Percentiles rank a stretch among this genome's conserved stretches.
Conservation (phyloP, 2,329 filamentous ascomycete species). For the Didymella segeticola region DNA sequence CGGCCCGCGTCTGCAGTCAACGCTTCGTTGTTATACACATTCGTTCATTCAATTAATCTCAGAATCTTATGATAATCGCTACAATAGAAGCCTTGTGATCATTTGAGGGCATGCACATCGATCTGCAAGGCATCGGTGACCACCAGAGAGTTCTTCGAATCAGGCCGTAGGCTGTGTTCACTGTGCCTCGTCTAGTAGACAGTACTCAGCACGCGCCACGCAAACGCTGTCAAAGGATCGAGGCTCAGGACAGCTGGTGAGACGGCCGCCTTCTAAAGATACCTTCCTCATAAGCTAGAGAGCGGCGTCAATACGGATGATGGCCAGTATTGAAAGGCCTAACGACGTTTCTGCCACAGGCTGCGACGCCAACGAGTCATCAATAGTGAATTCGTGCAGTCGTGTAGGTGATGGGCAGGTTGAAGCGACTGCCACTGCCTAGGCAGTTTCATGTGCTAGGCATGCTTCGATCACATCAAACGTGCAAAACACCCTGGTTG, state of each 20-base stretch:
- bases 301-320: constrained; percentile 2
- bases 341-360: constrained; percentile 14
- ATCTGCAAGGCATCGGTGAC: background rate
- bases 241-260: constrained; percentile 14
- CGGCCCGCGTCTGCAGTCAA: constrained; percentile 15
- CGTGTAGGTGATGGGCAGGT: constrained; percentile 4
- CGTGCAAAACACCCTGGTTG: constrained; percentile 3
- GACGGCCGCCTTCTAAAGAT: constrained; percentile 13
- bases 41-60: constrained; percentile 1
- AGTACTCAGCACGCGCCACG: constrained; percentile 9
- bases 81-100: background rate
- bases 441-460: constrained; percentile 12
- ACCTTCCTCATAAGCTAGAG: constrained; percentile 1
- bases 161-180: background rate
- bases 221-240: constrained; percentile 7
- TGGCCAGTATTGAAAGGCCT: constrained; percentile 7
- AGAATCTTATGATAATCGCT: background rate
- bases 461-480: constrained; percentile 1
- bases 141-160: background rate
- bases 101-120: background rate
- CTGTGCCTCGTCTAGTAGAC: background rate
- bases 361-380: constrained; percentile 18
- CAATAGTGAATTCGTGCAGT: background rate
- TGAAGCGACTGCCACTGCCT: constrained; percentile 10
- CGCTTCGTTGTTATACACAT: too few species aligned